These are phyloP conservation scores for Hortiboletus campestris DNA, from an alignment of 768 basidiomycete species.

Conservation along the genomic window DNA sequence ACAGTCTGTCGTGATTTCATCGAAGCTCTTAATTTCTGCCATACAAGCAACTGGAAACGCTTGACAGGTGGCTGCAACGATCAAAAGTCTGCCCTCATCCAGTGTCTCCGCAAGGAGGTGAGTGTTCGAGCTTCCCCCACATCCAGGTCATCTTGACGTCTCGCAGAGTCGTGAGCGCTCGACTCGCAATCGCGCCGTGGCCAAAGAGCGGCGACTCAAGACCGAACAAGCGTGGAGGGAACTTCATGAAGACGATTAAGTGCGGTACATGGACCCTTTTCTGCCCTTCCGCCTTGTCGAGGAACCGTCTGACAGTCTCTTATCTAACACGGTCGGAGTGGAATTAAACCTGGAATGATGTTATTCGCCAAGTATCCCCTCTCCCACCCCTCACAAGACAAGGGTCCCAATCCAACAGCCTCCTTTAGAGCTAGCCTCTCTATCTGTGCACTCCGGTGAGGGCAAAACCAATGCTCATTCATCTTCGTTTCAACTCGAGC, in stretches of 20 bases:
- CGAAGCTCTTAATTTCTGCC: constrained; percentile 71
- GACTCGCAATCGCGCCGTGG: constrained; percentile 53
- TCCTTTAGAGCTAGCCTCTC: not conserved
- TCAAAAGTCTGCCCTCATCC: constrained; percentile 64
- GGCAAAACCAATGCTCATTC: not conserved
- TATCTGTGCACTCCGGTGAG: not conserved
- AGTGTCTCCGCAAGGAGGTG: constrained; percentile 73
- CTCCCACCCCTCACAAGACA: not conserved
- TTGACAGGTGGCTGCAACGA: constrained; percentile 70
- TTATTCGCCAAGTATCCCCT: not conserved
- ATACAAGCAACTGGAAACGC: constrained; percentile 59
- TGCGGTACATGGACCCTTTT: not conserved
- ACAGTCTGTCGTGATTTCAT: constrained; percentile 76
- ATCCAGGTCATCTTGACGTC: constrained; percentile 1
- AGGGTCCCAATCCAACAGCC: not conserved
- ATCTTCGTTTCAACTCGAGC: not conserved
- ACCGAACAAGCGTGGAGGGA: constrained; percentile 61
- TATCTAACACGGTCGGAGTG: not conserved
- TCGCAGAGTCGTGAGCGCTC: constrained; percentile 62
- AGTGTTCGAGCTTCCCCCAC: constrained; percentile 7
- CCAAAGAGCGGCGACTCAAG: constrained; percentile 56
- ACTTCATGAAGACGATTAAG: constrained; percentile 49
- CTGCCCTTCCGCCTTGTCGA: not conserved
- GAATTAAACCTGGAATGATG: constrained; percentile 1
- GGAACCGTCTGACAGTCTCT: not conserved